Conservation (phyloP, 192 early-diverging fungal genomes). For the Coemansia sp. region DNA sequence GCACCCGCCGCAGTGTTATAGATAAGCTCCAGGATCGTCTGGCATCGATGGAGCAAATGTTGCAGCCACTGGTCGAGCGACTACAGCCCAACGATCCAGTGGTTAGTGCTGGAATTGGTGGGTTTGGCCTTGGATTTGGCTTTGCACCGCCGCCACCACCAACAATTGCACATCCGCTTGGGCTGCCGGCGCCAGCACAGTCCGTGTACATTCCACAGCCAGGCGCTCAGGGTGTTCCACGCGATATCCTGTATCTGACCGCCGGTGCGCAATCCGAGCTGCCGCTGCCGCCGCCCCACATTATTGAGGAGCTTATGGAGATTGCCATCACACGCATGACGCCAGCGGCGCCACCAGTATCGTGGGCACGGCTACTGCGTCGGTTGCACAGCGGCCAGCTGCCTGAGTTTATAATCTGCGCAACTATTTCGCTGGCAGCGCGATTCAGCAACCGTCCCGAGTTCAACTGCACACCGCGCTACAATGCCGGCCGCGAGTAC, state of each 20-base stretch:
- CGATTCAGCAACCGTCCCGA: constrained; percentile 51
- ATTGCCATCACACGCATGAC: constrained; percentile 39
- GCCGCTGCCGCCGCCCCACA: constrained; percentile 33
- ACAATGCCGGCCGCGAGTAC: constrained; percentile 51
- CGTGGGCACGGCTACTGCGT: constrained; percentile 25
- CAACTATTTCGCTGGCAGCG: constrained; percentile 39
- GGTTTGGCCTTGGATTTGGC: constrained; percentile 37
- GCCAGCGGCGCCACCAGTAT: constrained; percentile 40
- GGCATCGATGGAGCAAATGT: constrained; percentile 56
- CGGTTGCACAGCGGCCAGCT: constrained; percentile 47
- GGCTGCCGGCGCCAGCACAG: constrained; percentile 13
- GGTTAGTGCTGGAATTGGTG: constrained; percentile 24
- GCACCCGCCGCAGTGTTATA: constrained; percentile 52
- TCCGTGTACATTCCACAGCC: constrained; percentile 9
- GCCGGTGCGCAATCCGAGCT: background rate
- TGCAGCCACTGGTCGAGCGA: constrained; percentile 55
- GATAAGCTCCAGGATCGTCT: constrained; percentile 55
- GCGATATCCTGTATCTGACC: constrained; percentile 6
- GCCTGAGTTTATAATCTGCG: constrained; percentile 48
- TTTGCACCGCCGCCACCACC: constrained; percentile 44
- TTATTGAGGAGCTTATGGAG: constrained; percentile 53
- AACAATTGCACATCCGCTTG: constrained; percentile 38
- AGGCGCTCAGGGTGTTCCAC: constrained; percentile 9
- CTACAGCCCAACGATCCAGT: constrained; percentile 52
- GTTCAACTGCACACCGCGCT: constrained; percentile 47